These are phyloP conservation scores for Backusella circina DNA, from an alignment of 192 early-diverging fungal genomes.

Conservation along the genomic window DNA sequence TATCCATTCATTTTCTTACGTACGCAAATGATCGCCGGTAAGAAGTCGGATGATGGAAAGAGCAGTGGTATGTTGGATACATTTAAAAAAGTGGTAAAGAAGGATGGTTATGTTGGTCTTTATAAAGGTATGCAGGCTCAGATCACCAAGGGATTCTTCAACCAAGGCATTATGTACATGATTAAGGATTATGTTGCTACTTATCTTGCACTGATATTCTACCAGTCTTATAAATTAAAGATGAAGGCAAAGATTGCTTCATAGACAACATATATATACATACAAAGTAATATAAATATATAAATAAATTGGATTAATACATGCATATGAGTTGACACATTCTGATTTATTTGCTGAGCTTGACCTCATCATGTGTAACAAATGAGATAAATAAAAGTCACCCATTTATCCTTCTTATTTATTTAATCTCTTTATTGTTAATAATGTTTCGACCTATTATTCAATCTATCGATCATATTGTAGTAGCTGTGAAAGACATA, in stretches of 20 bases:
- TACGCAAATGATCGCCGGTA: slow-evolving; percentile 35
- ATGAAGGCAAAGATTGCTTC: slow-evolving; percentile 5
- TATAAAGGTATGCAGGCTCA: slow-evolving; percentile 40
- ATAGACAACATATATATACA: neutral
- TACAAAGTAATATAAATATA: neutral
- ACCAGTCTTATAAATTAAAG: slow-evolving; percentile 19
- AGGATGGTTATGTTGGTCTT: slow-evolving; percentile 5
- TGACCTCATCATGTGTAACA: neutral
- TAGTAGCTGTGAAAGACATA: too few relatives aligned
- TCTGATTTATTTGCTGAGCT: neutral
- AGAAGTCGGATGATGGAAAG: neutral
- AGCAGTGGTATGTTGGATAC: neutral
- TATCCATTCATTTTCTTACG: slow-evolving; percentile 48
- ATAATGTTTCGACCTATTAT: too few relatives aligned
- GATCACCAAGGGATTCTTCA: slow-evolving; percentile 54
- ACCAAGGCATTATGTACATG: slow-evolving; percentile 51
- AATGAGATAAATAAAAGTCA: neutral
- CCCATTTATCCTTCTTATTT: too few relatives aligned
- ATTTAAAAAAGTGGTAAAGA: slow-evolving; percentile 10
- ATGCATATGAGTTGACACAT: neutral
- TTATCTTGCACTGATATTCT: slow-evolving; percentile 41
- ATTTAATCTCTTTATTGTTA: too few relatives aligned
- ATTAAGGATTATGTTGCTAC: slow-evolving; percentile 52
- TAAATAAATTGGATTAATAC: neutral
- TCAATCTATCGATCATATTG: too few relatives aligned